Base-by-base conservation (phyloP, 176 grass and related monocot genomes). In the Phyllostachys edulis region DNA sequence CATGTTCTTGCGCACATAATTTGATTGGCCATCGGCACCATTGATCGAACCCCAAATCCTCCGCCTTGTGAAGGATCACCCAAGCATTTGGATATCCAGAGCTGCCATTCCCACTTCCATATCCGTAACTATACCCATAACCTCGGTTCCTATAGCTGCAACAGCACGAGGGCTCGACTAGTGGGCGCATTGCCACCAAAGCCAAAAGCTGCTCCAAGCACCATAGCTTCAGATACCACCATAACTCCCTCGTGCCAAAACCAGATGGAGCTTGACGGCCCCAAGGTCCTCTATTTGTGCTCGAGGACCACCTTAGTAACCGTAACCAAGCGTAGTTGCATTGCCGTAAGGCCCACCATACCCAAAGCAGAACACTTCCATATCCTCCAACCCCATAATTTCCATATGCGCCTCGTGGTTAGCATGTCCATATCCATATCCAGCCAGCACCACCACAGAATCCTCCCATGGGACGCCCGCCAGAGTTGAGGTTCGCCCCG, bases 41-140 rank as follows among this genome's bases (percentile, higher is more conserved):
- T 94, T 95, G 82, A 94, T 85, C 40, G 86, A 88, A 79, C 85
- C 6, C 92, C 92, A 76, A 94, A 95, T 27, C 89, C 86, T 63
- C 79, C 93, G 1, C 86, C 88, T 57, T 94, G 96, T n/a, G 93
- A 94, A 80, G 93, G 83, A 80, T 98, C 96, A 80, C 89, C 96
- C 96, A 96, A 18, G 77, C 63, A 87, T 67, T 94, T 63, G 79
- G 75, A 84, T 98, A 96, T 54, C 75, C 95, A 36, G 92, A 75
- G 44, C 80, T 90, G 36, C 65, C 89, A 83, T 63, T 91, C 45
- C 87, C 85, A 80, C 87, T 84, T 49, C 89, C 93, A 82, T 99
- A 99, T 11, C 97, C 93, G 75, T 67, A 78, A 90, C 90, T 81
- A 87, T 96, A 99, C 6, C 91, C 93, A 45, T 96, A 99, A 9